A percentile compares a stretch with the other conserved stretches of the same genome.
phyloP scores from a whole-genome alignment of 2,329 filamentous ascomycete genomes.

The Alternaria dauci region DNA sequence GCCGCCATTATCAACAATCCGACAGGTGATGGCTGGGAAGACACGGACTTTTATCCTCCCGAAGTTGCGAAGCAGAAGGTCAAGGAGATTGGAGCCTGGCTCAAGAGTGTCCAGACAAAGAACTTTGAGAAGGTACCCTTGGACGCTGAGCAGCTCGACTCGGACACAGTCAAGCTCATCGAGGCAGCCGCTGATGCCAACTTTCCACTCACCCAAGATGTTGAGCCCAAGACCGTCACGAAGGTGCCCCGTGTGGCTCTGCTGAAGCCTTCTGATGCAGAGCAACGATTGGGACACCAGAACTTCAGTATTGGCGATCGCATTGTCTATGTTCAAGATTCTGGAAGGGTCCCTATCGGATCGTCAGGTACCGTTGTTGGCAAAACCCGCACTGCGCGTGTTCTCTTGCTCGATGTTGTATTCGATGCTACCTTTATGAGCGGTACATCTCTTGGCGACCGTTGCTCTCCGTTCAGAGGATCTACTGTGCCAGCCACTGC shows the following conservation, averaged over 20 bases:
- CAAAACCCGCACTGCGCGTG: conserved; percentile 85
- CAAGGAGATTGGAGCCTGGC: conserved; percentile 92
- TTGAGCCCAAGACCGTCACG: conserved; percentile 73
- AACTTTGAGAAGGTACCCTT: conserved; percentile 95
- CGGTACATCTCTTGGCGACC: conserved; percentile 87
- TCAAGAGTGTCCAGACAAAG: conserved; percentile 90
- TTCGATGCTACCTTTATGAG: conserved; percentile 98
- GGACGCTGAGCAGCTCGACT: conserved; percentile 95
- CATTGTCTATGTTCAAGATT: conserved; percentile 89
- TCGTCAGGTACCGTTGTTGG: conserved; percentile 93
- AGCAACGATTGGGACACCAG: conserved; percentile 88
- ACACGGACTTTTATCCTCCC: conserved; percentile 84
- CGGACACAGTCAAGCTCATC: conserved; percentile 82
- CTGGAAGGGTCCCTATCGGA: conserved; percentile 93
- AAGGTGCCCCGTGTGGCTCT: conserved; percentile 86
- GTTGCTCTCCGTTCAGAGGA: conserved; percentile 91
- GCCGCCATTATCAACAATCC: conserved; percentile 86
- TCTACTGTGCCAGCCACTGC: conserved; percentile 89
- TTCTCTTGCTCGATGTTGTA: conserved; percentile 85
- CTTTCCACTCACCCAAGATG: conserved; percentile 40
- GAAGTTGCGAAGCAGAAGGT: conserved; percentile 78
- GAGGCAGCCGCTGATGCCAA: conserved; percentile 74
- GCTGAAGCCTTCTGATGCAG: conserved; percentile 93
- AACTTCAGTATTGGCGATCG: conserved; percentile 85
- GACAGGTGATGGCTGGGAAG: conserved; percentile 81